phyloP scores from a whole-genome alignment of 495 filamentous ascomycete genomes.

The Aspergillus sclerotiicarbonarius region DNA sequence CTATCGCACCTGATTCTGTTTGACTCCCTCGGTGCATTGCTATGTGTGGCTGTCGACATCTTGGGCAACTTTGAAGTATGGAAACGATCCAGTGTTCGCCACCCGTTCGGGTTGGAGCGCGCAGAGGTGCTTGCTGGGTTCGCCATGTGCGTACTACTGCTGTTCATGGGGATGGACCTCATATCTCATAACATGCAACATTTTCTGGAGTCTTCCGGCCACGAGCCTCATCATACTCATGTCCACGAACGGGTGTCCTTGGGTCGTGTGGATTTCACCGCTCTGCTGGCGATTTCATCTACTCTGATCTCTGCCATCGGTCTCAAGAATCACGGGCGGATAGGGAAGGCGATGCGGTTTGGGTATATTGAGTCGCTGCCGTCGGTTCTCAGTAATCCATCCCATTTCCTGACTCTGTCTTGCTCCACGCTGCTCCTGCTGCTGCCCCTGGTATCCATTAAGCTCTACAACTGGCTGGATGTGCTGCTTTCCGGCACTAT shows the following conservation, averaged over 20 bases:
- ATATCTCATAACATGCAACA: conserved; percentile 92
- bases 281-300: conserved; percentile 80
- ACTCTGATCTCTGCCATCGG: conserved; percentile 84
- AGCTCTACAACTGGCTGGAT: conserved; percentile 77
- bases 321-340: conserved; percentile 89
- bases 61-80: conserved; percentile 96
- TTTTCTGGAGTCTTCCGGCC: conserved; percentile 64
- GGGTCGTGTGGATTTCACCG: conserved; percentile 77
- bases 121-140: conserved; percentile 96
- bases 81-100: conserved; percentile 86
- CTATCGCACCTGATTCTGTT: conserved; percentile 92
- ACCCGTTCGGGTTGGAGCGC: conserved; percentile 90
- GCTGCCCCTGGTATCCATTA: conserved; percentile 75
- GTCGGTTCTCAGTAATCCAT: conserved; percentile 81
- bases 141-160: conserved; percentile 87
- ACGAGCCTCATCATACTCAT: conserved; percentile 69
- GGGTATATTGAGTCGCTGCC: conserved; percentile 80
- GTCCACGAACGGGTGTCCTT: conserved; percentile 65
- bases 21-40: conserved; percentile 84
- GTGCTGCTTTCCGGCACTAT: conserved; percentile 75
- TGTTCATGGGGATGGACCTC: conserved; percentile 95
- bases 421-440: conserved; percentile 78
- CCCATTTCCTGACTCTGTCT: conserved; percentile 87
- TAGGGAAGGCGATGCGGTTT: conserved; percentile 79
- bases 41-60: conserved; percentile 93